Percentiles rank a stretch among this genome's conserved stretches.
Evolutionary conservation across 306 rosid genomes (phyloP).

Genomic region (Cucurbita pepo): DNA sequence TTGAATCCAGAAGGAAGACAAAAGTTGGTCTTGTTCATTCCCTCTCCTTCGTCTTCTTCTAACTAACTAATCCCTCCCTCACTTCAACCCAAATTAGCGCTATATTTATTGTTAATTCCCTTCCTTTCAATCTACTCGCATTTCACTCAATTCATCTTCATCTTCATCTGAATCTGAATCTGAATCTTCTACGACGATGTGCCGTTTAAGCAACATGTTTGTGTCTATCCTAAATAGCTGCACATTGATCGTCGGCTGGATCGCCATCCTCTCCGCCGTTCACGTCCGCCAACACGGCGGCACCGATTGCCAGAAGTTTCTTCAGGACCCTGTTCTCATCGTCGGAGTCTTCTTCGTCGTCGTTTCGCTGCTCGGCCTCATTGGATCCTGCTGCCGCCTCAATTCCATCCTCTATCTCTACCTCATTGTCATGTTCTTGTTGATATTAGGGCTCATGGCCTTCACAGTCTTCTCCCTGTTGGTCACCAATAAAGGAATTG

Average conservation of each 20-base stretch:
- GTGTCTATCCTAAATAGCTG: constrained; percentile 38
- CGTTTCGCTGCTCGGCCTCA: constrained; percentile 42
- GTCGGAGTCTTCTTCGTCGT: constrained; percentile 31
- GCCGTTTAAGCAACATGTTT: constrained; percentile 45
- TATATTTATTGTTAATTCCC: neutral
- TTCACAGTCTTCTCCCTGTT: constrained; percentile 44
- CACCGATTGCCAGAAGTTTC: constrained; percentile 40
- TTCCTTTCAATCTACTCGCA: no score
- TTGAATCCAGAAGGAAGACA: neutral
- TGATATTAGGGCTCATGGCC: constrained; percentile 32
- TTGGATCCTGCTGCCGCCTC: constrained; percentile 36
- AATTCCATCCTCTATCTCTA: constrained; percentile 39
- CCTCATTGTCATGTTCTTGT: constrained; percentile 27
- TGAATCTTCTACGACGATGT: constrained; percentile 7
- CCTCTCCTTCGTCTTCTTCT: neutral
- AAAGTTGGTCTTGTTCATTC: neutral
- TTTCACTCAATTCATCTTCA: no score
- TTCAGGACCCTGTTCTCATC: constrained; percentile 37
- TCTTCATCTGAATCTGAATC: no score
- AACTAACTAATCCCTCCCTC: neutral
- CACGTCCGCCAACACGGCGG: constrained; percentile 30
- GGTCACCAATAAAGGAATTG: constrained; percentile 45
- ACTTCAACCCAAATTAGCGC: no score
- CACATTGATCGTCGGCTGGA: constrained; percentile 30
- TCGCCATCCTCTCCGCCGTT: constrained; percentile 22